Conservation (phyloP, 208 protist species). For the Eutreptiella sp. region DNA sequence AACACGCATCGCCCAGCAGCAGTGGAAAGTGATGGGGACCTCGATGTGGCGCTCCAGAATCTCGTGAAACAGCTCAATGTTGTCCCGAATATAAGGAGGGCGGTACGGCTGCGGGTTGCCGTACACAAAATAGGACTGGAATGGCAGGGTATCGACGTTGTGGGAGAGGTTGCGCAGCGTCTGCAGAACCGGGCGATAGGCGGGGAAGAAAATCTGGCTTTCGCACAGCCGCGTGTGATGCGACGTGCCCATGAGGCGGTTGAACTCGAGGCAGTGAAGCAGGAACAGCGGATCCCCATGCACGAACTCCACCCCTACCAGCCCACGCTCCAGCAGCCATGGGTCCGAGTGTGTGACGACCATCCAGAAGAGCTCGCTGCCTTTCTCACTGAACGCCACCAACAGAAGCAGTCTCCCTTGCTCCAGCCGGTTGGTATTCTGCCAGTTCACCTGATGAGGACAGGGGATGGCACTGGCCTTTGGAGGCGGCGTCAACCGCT, state of each 20-base stretch:
- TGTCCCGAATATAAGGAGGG: slow-evolving; percentile 5
- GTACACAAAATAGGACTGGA: slow-evolving; percentile 21
- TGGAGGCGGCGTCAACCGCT: too few species aligned
- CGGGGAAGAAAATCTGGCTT: slow-evolving; percentile 11
- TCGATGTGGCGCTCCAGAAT: neutral
- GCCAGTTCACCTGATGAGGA: too few species aligned
- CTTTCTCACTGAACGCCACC: too few species aligned
- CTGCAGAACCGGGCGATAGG: slow-evolving; percentile 4
- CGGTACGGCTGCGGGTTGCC: neutral
- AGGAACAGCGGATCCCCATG: slow-evolving; percentile 4
- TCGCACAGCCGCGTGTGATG: slow-evolving; percentile 8
- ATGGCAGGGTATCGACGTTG: neutral
- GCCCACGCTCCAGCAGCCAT: neutral
- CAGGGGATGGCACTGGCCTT: too few species aligned
- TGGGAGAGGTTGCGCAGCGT: slow-evolving; percentile 5
- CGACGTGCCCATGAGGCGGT: neutral
- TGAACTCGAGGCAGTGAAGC: neutral
- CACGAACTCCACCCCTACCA: slow-evolving; percentile 17
- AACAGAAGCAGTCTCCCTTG: too few species aligned
- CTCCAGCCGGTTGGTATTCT: too few species aligned
- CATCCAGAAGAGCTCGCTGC: slow-evolving; percentile 16
- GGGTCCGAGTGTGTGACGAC: slow-evolving; percentile 14
- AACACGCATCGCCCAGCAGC: too few species aligned
- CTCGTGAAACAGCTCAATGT: neutral
- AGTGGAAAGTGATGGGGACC: too few species aligned